Percentiles rank a stretch among this genome's conserved stretches.
Conservation (phyloP, 306 rosid species). For the Cucurbita moschata region DNA sequence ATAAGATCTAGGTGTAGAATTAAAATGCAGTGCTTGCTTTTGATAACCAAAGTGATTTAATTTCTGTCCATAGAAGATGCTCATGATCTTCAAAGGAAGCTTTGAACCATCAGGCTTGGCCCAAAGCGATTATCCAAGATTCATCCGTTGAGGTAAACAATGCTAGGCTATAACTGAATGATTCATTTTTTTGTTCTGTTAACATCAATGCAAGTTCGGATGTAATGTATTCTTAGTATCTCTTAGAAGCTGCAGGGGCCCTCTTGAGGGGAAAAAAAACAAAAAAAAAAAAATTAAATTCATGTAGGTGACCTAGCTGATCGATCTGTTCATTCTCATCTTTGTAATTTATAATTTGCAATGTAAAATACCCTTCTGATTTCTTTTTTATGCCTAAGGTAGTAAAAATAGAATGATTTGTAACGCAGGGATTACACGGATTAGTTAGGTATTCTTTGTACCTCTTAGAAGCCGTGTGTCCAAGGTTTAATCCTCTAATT, state of each 20-base stretch:
- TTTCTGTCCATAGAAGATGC: not conserved
- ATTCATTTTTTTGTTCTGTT: not conserved
- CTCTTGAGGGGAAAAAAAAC: not conserved
- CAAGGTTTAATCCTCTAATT: too few relatives aligned
- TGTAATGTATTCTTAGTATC: not conserved
- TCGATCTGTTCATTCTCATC: not conserved
- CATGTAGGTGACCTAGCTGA: not conserved
- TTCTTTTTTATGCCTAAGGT: too few relatives aligned
- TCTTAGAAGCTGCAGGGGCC: not conserved
- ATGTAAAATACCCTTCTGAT: not conserved
- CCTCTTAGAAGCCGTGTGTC: too few relatives aligned
- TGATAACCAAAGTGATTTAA: too few relatives aligned
- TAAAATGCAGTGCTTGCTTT: too few relatives aligned
- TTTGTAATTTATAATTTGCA: constrained; percentile 3
- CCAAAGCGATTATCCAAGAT: not conserved
- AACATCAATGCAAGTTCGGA: not conserved
- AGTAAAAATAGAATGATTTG: not conserved
- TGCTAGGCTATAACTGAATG: not conserved
- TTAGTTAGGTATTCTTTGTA: too few relatives aligned
- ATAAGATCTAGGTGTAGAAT: constrained; percentile 39
- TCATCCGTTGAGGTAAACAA: not conserved
- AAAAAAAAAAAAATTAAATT: not conserved
- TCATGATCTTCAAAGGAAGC: not conserved
- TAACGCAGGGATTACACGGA: not conserved
- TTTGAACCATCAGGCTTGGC: not conserved